A percentile compares a stretch with the other conserved stretches of the same genome.
phyloP scores from a whole-genome alignment of 169 alveolate genomes.

The Plasmodium malariae region DNA sequence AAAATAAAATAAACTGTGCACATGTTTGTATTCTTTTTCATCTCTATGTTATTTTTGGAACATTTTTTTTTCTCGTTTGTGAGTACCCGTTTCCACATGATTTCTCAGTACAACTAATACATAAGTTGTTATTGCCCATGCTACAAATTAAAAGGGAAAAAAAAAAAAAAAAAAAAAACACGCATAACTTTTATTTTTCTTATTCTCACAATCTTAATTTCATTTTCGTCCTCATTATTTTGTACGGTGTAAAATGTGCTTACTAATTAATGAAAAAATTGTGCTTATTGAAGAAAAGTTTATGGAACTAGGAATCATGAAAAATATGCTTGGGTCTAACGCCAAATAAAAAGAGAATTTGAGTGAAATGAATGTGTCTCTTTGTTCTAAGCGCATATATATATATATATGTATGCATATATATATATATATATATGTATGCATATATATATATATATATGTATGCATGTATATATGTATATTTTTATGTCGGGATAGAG shows the following conservation, averaged over 20 bases:
- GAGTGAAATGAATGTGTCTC: background rate
- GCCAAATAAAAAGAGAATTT: background rate
- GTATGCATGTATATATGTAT: background rate
- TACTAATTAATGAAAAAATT: slow-evolving; percentile 56
- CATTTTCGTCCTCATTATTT: too few relatives aligned
- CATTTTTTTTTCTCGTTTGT: background rate
- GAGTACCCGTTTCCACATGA: slow-evolving; percentile 35
- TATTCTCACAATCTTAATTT: too few relatives aligned
- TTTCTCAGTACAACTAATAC: slow-evolving; percentile 19
- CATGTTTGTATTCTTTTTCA: background rate
- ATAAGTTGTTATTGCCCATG: slow-evolving; percentile 21
- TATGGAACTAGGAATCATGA: slow-evolving; percentile 63
- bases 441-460: background rate
- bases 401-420: background rate
- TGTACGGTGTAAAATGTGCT: background rate
- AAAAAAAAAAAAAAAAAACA: slow-evolving; percentile 14
- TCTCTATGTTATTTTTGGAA: background rate
- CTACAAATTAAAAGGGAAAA: slow-evolving; percentile 1
- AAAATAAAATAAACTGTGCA: background rate
- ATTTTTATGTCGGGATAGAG: background rate
- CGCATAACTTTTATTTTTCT: too few relatives aligned
- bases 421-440: background rate
- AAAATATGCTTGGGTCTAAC: slow-evolving; percentile 55
- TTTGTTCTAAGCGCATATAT: background rate
- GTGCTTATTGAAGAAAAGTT: slow-evolving; percentile 56